phyloP scores from a whole-genome alignment of 257 asterid genomes.

The Ilex aquifolium region DNA sequence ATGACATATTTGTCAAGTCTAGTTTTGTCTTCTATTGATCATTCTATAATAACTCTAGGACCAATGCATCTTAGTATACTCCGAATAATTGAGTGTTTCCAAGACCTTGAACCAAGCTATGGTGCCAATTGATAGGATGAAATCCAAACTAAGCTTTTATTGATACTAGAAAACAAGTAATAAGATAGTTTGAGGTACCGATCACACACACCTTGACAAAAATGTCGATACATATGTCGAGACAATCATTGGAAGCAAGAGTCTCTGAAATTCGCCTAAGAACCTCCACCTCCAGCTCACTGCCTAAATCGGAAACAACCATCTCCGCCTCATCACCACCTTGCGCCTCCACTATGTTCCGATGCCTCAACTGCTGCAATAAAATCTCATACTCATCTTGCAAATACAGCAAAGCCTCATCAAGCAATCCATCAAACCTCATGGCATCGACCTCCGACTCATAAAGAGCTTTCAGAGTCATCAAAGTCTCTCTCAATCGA shows the following conservation, averaged over 20 bases:
- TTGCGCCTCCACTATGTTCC: slow-evolving; percentile 16
- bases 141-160: no score
- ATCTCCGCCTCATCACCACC: slow-evolving; percentile 7
- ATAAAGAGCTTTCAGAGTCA: slow-evolving; percentile 55
- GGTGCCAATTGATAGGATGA: no score
- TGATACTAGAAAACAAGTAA: no score
- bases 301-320: slow-evolving; percentile 33
- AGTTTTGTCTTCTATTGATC: no score
- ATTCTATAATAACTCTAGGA: no score
- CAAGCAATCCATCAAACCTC: slow-evolving; percentile 70
- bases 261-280: slow-evolving; percentile 52
- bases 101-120: no score
- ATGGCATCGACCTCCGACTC: slow-evolving; percentile 71
- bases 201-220: slow-evolving; percentile 48
- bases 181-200: no score
- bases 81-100: no score
- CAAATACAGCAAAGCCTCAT: slow-evolving; percentile 71
- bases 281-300: slow-evolving; percentile 51
- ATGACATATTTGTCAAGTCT: no score
- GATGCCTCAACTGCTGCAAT: slow-evolving; percentile 45
- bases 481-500: slow-evolving; percentile 55
- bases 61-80: no score
- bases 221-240: slow-evolving; percentile 77
- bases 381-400: slow-evolving; percentile 78
- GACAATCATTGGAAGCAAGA: slow-evolving; percentile 60